Conservation (phyloP, 768 basidiomycete species). For the Tylopilus cervinicoccineus region DNA sequence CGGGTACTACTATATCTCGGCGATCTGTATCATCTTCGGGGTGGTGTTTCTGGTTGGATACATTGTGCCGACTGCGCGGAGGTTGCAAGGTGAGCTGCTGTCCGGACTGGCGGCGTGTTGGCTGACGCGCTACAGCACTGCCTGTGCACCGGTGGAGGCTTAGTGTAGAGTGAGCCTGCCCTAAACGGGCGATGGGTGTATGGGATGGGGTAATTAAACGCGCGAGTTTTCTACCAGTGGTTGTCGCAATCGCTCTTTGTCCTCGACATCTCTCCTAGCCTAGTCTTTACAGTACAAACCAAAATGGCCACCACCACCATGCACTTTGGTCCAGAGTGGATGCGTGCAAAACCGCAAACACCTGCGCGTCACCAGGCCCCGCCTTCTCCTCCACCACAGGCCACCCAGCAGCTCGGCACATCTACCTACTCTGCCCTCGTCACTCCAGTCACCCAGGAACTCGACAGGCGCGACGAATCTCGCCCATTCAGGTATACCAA, state of each 20-base stretch:
- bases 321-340: conserved; percentile 93
- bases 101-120: conserved; percentile 2
- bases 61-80: conserved; percentile 80
- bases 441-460: conserved; percentile 40
- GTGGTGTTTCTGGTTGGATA: conserved; percentile 66
- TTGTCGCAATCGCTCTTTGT: conserved; percentile 18
- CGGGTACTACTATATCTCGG: conserved; percentile 87
- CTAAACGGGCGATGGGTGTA: conserved; percentile 23
- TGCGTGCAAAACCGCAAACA: conserved; percentile 73
- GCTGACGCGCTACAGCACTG: conserved; percentile 43
- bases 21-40: conserved; percentile 77
- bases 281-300: conserved; percentile 8
- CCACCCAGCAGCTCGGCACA: conserved; percentile 52
- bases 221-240: conserved; percentile 24
- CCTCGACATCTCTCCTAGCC: background rate
- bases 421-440: conserved; percentile 67
- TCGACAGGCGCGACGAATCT: conserved; percentile 56
- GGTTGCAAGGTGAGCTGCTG: conserved; percentile 69
- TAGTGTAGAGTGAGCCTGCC: conserved; percentile 36
- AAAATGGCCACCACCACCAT: conserved; percentile 63
- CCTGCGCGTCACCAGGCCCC: conserved; percentile 50
- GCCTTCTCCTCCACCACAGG: conserved; percentile 56
- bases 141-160: conserved; percentile 73
- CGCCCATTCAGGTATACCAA: conserved; percentile 87
- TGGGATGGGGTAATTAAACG: conserved; percentile 16